phyloP scores from a whole-genome alignment of 2,329 filamentous ascomycete species.

The Colletotrichum liaoningense region DNA sequence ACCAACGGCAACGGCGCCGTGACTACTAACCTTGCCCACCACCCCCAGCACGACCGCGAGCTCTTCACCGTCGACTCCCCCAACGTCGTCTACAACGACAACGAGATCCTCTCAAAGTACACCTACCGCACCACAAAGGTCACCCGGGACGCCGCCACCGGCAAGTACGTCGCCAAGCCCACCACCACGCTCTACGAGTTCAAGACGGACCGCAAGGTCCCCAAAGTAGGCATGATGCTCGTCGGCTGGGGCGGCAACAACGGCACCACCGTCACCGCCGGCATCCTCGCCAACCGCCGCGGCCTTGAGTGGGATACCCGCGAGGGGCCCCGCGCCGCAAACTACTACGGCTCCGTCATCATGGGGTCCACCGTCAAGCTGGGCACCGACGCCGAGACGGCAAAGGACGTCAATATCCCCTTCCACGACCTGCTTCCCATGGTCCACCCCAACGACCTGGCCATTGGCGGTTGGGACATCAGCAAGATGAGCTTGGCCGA shows the following conservation, averaged over 20 bases:
- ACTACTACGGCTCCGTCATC: constrained; percentile 98
- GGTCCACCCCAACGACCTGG: constrained; percentile 96
- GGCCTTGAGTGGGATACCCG: constrained; percentile 92
- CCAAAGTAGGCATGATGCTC: constrained; percentile 96
- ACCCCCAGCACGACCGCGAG: constrained; percentile 59
- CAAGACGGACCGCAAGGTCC: constrained; percentile 94
- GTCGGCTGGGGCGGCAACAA: constrained; percentile 99
- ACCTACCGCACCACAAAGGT: constrained; percentile 95
- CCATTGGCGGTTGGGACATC: constrained; percentile 98
- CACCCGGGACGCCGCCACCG: constrained; percentile 70
- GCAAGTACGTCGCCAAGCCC: constrained; percentile 85
- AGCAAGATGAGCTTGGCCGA: constrained; percentile 88
- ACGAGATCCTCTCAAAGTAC: constrained; percentile 92
- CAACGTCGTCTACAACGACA: constrained; percentile 90
- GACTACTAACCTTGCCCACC: constrained; percentile 46
- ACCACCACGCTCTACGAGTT: constrained; percentile 95
- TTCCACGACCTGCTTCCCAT: constrained; percentile 95
- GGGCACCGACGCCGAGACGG: constrained; percentile 85
- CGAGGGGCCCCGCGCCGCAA: constrained; percentile 85
- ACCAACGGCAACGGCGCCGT: constrained; percentile 56
- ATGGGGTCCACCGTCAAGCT: constrained; percentile 99
- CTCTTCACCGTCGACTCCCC: constrained; percentile 91
- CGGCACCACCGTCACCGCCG: constrained; percentile 94
- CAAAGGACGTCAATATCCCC: constrained; percentile 93
- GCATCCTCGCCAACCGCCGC: constrained; percentile 94